phyloP scores from a whole-genome alignment of 139 green algal species.

The Marvania coccoides region DNA sequence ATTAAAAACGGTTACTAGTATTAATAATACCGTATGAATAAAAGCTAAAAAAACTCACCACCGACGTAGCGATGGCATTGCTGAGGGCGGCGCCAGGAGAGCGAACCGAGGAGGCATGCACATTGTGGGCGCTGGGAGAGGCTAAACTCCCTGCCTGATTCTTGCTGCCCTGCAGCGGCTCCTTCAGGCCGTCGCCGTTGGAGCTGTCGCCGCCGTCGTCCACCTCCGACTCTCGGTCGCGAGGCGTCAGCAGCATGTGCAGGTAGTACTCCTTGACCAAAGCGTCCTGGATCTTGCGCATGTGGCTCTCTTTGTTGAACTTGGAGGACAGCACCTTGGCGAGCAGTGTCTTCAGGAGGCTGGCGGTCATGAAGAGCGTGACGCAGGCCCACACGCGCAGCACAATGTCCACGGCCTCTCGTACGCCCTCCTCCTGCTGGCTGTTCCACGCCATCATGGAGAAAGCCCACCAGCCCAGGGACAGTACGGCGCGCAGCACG shows the following conservation, averaged over 20 bases:
- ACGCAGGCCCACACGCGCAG: constrained; percentile 43
- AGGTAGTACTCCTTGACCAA: constrained; percentile 26
- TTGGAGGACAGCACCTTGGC: constrained; percentile 63
- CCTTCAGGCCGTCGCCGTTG: neutral
- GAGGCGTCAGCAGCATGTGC: neutral
- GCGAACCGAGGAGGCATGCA: neutral
- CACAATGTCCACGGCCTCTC: constrained; percentile 10
- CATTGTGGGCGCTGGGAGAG: neutral
- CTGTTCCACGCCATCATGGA: constrained; percentile 10
- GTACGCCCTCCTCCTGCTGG: neutral
- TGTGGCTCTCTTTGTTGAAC: constrained; percentile 62
- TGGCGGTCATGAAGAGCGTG: constrained; percentile 54
- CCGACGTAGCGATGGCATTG: neutral
- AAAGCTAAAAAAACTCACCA: neutral
- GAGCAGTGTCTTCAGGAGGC: constrained; percentile 57
- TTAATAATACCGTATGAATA: neutral
- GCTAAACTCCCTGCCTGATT: neutral
- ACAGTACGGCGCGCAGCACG: constrained; percentile 21
- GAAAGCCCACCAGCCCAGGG: constrained; percentile 8
- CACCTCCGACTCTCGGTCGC: neutral
- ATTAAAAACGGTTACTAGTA: too few species aligned
- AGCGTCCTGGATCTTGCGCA: constrained; percentile 60
- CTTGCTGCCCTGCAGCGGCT: neutral
- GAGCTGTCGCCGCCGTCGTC: neutral
- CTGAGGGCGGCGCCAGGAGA: neutral